Evolutionary conservation across 2,329 filamentous ascomycete genomes (phyloP).

Genomic region (Sporothrix variecibatus): DNA sequence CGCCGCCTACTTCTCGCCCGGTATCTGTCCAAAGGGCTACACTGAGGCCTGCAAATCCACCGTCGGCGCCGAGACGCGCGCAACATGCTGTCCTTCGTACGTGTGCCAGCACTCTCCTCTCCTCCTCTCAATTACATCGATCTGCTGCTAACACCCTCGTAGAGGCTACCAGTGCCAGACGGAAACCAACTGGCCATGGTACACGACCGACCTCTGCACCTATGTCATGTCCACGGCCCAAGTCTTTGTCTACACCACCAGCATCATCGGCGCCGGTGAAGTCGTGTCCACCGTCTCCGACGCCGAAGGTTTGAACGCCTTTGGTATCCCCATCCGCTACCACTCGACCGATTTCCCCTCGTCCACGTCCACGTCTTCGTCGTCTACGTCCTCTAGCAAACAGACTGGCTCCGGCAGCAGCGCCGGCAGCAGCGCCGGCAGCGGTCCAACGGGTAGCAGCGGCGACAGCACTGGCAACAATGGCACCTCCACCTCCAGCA

Average conservation of each 20-base stretch:
- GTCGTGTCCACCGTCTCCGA: background rate
- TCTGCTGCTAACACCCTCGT: background rate
- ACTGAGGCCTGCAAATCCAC: conserved; percentile 1
- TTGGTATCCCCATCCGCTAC: conserved; percentile 25
- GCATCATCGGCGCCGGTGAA: conserved; percentile 6
- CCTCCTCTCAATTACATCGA: no score
- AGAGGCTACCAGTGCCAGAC: conserved; percentile 23
- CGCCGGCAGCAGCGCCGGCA: background rate
- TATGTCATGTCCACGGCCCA: background rate
- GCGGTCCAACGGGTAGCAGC: background rate
- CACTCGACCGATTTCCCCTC: conserved; percentile 19
- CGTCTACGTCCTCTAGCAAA: background rate
- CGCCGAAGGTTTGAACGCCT: conserved; percentile 26
- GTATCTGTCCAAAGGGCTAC: conserved; percentile 27
- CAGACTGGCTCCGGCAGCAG: background rate
- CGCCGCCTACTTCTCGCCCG: conserved; percentile 24
- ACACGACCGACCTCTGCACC: conserved; percentile 22
- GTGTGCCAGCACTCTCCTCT: no score
- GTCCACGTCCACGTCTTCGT: background rate
- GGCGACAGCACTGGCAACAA: background rate
- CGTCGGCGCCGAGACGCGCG: conserved; percentile 4
- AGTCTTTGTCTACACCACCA: conserved; percentile 16
- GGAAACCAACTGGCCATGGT: conserved; percentile 9
- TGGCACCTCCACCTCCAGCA: background rate
- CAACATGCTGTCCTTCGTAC: conserved; percentile 27